Base-by-base conservation (phyloP, 208 protist genomes). In the Eutreptiella sp. region DNA sequence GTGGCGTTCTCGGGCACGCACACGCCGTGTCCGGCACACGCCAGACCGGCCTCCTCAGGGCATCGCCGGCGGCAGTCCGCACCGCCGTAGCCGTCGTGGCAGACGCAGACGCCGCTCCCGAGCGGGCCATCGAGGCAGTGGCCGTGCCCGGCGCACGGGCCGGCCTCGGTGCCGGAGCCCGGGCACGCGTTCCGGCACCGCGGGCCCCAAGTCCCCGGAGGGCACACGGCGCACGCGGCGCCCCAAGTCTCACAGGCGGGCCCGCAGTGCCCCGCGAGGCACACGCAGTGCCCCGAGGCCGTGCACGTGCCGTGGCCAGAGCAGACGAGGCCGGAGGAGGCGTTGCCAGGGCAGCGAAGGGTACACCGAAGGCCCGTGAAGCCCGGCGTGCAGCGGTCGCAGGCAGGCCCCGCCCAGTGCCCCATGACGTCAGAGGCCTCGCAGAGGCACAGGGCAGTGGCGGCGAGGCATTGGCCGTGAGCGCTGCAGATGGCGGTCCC, bases 391-490 rank as follows among this genome's bases (percentile, higher is more conserved):
- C 58, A 64, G 7, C 38, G 48, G 9, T 62, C 16, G 46, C 58
- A 64, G 5, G 19, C 50, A 35, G 32, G 5, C 38, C 46, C 31
- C 4, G 26, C 50, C 50, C 46, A 64, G 29, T 63, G 63, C n/a
- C 70, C 68, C 2, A 4, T 41, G 21, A 24, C 50, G n/a, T 59
- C 42, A 14, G 16, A 58, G 50, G 33, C 36, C 36, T 57, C 36
- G 39, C 70, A 83, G 2, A 5, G 32, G 31, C 74, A 83, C 3
- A 23, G 19, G 43, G 19, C 43, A 23, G 43, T 48, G 19, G 9
- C 16, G 9, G 5, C 26, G 58, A 35, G 59, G 43, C 43, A 48
- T 7, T 16, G 9, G 43, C 43, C 43, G n/a, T 48, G 43, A 11
- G 7, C 21, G 19, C 21, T 9, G 43, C 43, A 48, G 9, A 27